These are phyloP conservation scores for Diaporthe sp. DNA, from an alignment of 2,329 filamentous ascomycete genomes.

Conservation along the genomic window DNA sequence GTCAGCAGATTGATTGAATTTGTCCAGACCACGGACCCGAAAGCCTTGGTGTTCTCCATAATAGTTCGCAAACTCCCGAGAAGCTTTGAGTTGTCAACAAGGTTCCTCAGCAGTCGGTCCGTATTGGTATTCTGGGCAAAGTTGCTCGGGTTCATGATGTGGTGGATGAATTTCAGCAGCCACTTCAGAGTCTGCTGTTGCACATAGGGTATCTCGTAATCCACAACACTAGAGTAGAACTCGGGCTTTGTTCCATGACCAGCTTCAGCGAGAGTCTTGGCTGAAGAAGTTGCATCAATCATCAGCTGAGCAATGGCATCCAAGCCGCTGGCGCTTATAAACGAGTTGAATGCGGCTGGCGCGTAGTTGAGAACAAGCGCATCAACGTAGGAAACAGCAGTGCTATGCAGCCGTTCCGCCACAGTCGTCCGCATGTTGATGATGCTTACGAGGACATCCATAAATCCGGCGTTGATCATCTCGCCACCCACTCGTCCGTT, in stretches of 20 bases:
- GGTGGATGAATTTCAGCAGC: conserved; percentile 95
- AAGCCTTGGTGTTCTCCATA: conserved; percentile 82
- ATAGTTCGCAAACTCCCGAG: conserved; percentile 84
- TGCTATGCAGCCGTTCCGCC: conserved; percentile 86
- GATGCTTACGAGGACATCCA: conserved; percentile 91
- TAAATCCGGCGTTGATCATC: conserved; percentile 88
- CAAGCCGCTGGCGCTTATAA: conserved; percentile 86
- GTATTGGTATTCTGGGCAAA: conserved; percentile 80
- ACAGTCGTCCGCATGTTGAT: conserved; percentile 84
- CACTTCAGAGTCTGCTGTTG: conserved; percentile 94
- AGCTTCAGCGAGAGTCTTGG: conserved; percentile 73
- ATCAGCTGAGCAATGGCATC: conserved; percentile 92
- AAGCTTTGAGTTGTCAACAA: conserved; percentile 92
- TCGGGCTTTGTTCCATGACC: conserved; percentile 79
- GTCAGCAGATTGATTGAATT: conserved; percentile 92
- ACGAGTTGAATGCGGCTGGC: conserved; percentile 80
- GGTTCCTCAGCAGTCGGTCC: conserved; percentile 88
- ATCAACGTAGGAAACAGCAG: conserved; percentile 89
- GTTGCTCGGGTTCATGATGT: conserved; percentile 84
- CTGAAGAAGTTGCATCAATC: conserved; percentile 79
- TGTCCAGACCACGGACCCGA: conserved; percentile 96
- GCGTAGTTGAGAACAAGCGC: conserved; percentile 87
- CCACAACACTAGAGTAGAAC: conserved; percentile 83
- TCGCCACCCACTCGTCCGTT: conserved; percentile 82
- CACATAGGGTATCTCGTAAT: conserved; percentile 94